phyloP scores from a whole-genome alignment of 2,329 filamentous ascomycete genomes.

The Lachnellula occidentalis region DNA sequence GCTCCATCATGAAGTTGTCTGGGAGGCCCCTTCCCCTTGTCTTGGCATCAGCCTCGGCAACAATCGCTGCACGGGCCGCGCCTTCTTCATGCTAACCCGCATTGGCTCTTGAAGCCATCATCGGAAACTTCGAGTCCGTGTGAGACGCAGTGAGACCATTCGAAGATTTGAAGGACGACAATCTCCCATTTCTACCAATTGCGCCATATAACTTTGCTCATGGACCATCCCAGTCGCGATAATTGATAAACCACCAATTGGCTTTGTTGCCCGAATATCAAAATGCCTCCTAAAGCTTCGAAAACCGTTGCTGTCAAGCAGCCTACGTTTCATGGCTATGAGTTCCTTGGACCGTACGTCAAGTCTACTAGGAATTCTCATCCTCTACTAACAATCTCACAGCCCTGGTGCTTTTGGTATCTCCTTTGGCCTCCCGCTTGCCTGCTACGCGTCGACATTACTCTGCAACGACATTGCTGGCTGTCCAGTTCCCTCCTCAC shows the following conservation, averaged over 20 bases:
- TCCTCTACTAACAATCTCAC: constrained; percentile 8
- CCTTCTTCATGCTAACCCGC: background rate
- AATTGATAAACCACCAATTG: background rate
- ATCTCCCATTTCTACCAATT: background rate
- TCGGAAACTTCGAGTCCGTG: constrained; percentile 1
- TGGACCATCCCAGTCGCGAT: constrained; percentile 1
- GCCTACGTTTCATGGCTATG: constrained; percentile 29
- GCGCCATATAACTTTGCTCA: constrained; percentile 4
- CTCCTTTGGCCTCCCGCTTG: constrained; percentile 71
- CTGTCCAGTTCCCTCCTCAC: constrained; percentile 78
- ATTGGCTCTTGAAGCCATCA: background rate
- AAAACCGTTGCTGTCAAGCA: constrained; percentile 16
- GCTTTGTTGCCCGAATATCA: constrained; percentile 2
- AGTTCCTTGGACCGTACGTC: constrained; percentile 33
- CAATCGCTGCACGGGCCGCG: background rate
- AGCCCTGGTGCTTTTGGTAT: constrained; percentile 74
- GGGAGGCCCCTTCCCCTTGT: background rate
- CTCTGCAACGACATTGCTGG: constrained; percentile 89
- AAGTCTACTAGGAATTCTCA: background rate
- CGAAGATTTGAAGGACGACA: background rate
- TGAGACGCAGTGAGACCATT: background rate
- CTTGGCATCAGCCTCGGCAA: background rate
- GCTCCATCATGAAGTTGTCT: background rate
- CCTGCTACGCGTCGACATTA: constrained; percentile 76
- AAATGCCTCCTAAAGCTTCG: constrained; percentile 23